These are phyloP conservation scores for Fusarium begoniae DNA, from an alignment of 2,329 filamentous ascomycete species.

Conservation along the genomic window DNA sequence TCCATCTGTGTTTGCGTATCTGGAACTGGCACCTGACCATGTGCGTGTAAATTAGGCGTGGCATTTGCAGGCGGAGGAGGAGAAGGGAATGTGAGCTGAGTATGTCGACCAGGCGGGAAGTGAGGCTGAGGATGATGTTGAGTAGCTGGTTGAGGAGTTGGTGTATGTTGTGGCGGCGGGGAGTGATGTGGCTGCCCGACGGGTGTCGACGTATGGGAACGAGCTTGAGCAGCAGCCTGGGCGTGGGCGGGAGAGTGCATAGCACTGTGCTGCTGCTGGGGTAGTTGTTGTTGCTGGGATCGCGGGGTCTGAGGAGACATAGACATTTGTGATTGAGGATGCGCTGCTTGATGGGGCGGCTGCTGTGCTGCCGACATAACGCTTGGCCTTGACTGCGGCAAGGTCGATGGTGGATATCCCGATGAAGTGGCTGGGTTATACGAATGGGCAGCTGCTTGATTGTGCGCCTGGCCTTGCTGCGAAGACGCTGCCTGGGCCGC, in stretches of 20 bases:
- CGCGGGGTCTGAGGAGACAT: constrained; percentile 44
- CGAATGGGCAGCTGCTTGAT: constrained; percentile 26
- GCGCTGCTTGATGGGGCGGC: constrained; percentile 35
- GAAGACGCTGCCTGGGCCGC: constrained; percentile 42
- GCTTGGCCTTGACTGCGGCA: constrained; percentile 41
- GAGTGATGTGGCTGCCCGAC: constrained; percentile 40
- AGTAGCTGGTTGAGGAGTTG: constrained; percentile 32
- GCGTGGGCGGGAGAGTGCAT: constrained; percentile 38
- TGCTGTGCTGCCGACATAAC: constrained; percentile 46
- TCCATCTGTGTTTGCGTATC: constrained; percentile 33
- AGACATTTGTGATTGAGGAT: constrained; percentile 42
- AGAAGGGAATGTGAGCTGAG: constrained; percentile 33
- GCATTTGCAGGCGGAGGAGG: constrained; percentile 27
- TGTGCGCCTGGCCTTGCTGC: constrained; percentile 29
- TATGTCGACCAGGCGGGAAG: constrained; percentile 25
- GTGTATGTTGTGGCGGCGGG: constrained; percentile 37
- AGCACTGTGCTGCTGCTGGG: constrained; percentile 28
- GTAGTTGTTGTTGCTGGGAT: constrained; percentile 32
- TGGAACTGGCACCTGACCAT: constrained; percentile 31
- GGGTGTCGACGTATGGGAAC: constrained; percentile 42
- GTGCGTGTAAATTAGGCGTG: constrained; percentile 36
- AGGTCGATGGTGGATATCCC: constrained; percentile 40
- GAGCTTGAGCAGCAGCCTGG: constrained; percentile 33
- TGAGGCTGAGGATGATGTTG: constrained; percentile 26
- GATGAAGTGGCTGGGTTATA: constrained; percentile 31